Conservation (phyloP, 768 basidiomycete species). For the Phlebiopsis flavidoalba region DNA sequence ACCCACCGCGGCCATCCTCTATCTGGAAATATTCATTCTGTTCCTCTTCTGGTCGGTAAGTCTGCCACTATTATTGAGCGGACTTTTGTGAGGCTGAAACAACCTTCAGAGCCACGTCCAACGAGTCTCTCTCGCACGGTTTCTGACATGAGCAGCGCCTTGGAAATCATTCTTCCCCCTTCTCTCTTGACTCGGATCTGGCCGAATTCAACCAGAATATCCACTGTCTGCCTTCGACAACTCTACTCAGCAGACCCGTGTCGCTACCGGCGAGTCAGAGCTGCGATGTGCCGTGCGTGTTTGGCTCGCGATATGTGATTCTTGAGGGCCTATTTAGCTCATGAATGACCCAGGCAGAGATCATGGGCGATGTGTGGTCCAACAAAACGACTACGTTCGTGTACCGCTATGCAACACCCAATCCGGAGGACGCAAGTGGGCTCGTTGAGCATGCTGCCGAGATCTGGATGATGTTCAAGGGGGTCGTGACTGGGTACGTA, state of each 20-base stretch:
- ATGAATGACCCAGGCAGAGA: constrained; percentile 30
- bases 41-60: constrained; percentile 56
- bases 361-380: constrained; percentile 40
- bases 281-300: constrained; percentile 49
- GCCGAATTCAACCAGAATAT: constrained; percentile 34
- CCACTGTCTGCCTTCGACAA: constrained; percentile 40
- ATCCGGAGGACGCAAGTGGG: constrained; percentile 34
- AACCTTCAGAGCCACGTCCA: constrained; percentile 44
- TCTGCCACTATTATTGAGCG: not conserved
- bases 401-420: constrained; percentile 55
- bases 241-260: constrained; percentile 35
- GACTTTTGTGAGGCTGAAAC: not conserved
- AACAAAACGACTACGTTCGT: constrained; percentile 37
- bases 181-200: constrained; percentile 35
- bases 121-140: constrained; percentile 47
- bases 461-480: constrained; percentile 67
- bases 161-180: constrained; percentile 41
- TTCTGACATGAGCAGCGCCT: constrained; percentile 30
- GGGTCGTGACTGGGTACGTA: constrained; percentile 55
- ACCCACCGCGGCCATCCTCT: constrained; percentile 42
- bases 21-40: constrained; percentile 39
- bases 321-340: not conserved
- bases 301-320: not conserved
- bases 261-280: constrained; percentile 44
- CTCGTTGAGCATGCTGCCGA: constrained; percentile 48